Percentiles rank a stretch among this genome's conserved stretches.
Evolutionary conservation across 495 filamentous ascomycete species (phyloP).

Genomic region (Talaromyces wortmannii): DNA sequence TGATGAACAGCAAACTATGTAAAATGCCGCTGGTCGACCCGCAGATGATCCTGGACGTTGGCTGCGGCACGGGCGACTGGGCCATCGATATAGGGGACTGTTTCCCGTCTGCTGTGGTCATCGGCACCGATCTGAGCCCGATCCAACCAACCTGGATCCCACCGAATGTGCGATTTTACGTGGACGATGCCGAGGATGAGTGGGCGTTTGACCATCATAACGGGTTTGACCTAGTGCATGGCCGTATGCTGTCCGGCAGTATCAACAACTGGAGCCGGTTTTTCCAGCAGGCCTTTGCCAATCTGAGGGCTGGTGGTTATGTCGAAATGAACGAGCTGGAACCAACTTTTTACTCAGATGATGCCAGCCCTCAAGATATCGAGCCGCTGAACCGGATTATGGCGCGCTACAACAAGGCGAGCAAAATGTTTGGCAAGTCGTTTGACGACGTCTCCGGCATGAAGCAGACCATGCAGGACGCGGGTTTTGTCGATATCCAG

Average conservation of each 20-base stretch:
- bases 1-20: constrained; percentile 45
- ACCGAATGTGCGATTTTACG: constrained; percentile 40
- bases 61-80: constrained; percentile 56
- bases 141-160: constrained; percentile 41
- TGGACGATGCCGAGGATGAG: constrained; percentile 43
- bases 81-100: constrained; percentile 56
- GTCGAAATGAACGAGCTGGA: constrained; percentile 49
- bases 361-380: constrained; percentile 26
- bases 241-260: constrained; percentile 5
- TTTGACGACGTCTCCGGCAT: constrained; percentile 24
- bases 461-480: constrained; percentile 16
- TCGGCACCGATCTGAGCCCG: constrained; percentile 58
- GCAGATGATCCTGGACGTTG: constrained; percentile 35
- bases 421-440: constrained; percentile 27
- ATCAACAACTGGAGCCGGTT: not conserved
- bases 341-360: constrained; percentile 21
- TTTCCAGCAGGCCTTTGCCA: not conserved
- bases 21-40: constrained; percentile 39
- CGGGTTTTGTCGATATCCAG: constrained; percentile 26
- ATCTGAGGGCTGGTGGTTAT: constrained; percentile 23
- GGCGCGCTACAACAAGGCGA: constrained; percentile 18
- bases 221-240: constrained; percentile 41
- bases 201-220: constrained; percentile 32
- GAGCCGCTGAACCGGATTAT: constrained; percentile 7
- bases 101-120: constrained; percentile 46